These are phyloP conservation scores for Marasmius tenuissimus DNA, from an alignment of 1,284 basidiomycete genomes.

Conservation along the genomic window DNA sequence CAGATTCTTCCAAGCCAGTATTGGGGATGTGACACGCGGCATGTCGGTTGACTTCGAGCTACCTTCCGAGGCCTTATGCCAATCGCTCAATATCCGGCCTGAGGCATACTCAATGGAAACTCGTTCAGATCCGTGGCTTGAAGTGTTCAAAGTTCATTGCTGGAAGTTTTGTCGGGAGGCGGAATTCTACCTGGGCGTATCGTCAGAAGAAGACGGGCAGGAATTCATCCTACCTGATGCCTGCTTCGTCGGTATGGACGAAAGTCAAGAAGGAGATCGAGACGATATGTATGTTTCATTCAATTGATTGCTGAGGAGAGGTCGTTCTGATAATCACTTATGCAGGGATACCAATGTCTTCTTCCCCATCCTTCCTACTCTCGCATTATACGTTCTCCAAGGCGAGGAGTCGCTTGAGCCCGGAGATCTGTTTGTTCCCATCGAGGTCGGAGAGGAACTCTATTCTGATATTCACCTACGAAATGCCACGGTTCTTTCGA, in stretches of 20 bases:
- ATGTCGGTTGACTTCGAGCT: constrained; percentile 7
- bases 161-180: constrained; percentile 26
- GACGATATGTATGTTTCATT: background rate
- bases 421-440: constrained; percentile 17
- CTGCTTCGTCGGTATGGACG: constrained; percentile 34
- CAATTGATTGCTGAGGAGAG: background rate
- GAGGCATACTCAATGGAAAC: constrained; percentile 18
- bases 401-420: constrained; percentile 10
- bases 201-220: constrained; percentile 27
- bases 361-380: constrained; percentile 51
- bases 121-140: constrained; percentile 20
- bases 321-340: background rate
- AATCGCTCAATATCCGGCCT: constrained; percentile 2
- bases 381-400: constrained; percentile 50
- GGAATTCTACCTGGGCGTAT: constrained; percentile 33
- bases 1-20: constrained; percentile 11
- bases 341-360: constrained; percentile 35
- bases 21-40: background rate
- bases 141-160: constrained; percentile 4
- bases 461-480: constrained; percentile 52
- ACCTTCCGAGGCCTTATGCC: constrained; percentile 23
- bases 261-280: constrained; percentile 19
- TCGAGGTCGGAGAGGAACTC: constrained; percentile 50
- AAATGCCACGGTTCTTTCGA: constrained; percentile 55
- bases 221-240: constrained; percentile 35